These are phyloP conservation scores for Claviceps citrina DNA, from an alignment of 2,329 filamentous ascomycete species.

Conservation along the genomic window DNA sequence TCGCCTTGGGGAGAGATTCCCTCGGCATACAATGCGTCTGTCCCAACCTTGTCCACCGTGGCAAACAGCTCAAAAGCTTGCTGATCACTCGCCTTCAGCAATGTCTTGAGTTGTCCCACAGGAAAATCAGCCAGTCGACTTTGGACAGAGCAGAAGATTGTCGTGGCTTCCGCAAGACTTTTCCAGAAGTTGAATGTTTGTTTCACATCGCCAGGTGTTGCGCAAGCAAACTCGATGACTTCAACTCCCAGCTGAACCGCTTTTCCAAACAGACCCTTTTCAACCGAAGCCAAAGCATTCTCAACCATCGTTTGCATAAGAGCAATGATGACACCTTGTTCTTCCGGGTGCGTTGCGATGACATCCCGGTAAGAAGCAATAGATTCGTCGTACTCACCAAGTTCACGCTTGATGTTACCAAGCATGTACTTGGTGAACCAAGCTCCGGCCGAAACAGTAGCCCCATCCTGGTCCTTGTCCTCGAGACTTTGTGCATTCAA, in stretches of 20 bases:
- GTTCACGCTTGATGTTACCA: constrained; percentile 81
- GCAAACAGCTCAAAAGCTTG: constrained; percentile 45
- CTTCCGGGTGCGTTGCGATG: constrained; percentile 48
- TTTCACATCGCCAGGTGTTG: constrained; percentile 43
- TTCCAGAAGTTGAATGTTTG: constrained; percentile 94
- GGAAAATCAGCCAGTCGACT: constrained; percentile 50
- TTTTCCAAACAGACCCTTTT: constrained; percentile 76
- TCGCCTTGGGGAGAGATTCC: constrained; percentile 32
- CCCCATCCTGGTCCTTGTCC: constrained; percentile 35
- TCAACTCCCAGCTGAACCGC: constrained; percentile 55
- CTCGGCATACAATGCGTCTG: constrained; percentile 28
- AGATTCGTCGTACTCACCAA: constrained; percentile 78
- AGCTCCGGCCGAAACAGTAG: constrained; percentile 45
- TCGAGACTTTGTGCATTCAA: constrained; percentile 69
- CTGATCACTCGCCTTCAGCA: constrained; percentile 42
- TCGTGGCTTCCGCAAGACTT: constrained; percentile 73
- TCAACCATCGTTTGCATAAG: constrained; percentile 80
- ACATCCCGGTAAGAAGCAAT: constrained; percentile 64
- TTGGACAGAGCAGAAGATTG: constrained; percentile 68
- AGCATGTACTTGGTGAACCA: constrained; percentile 98
- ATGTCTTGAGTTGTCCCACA: constrained; percentile 32
- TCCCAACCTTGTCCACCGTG: constrained; percentile 51
- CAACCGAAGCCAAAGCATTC: constrained; percentile 58
- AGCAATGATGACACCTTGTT: constrained; percentile 78
- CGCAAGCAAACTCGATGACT: constrained; percentile 51